Evolutionary conservation across 2,329 filamentous ascomycete genomes (phyloP), one percentile per base, ranked within the genome.

Genomic region (Alternaria longipes): DNA sequence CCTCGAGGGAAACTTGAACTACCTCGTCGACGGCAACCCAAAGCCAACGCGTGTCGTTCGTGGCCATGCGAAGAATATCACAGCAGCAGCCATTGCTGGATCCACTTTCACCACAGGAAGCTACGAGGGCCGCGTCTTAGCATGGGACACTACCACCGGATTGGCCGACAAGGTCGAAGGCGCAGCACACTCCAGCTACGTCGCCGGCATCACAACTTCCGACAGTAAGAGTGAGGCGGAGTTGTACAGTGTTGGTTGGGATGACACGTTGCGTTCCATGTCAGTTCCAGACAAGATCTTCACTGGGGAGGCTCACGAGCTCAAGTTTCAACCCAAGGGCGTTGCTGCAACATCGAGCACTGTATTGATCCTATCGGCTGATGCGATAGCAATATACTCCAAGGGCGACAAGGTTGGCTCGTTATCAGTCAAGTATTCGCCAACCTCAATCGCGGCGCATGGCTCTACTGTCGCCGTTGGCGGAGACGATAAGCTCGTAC

Each of bases 11-110:
- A 92, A 97, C 76, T 87, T 99, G 61, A 96, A 92, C 78, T 99
- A 99, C 79, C 85, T 98, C 44, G 84, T 87, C 11, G 87, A 92
- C 74, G 91, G 91, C 45, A 90, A 85, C 50, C 82, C 86, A 1
- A 86, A 88, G 59, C 92, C 94, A 1, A 84, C 86, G 55, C 89
- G 86, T 67, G 82, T 94, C 14, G 84, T 99, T 1, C 89, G 94
- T 62, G 94, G 95, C 24, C 95, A 99, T 78, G 92, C 94, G 78
- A 97, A 94, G 84, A 91, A 88, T 72, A 91, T 98, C 72, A 98
- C 93, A 1, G 89, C 94, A 5, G 82, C 97, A 38, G 86, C 85
- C 3, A 81, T 85, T 8, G 86, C 84, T 7, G 83, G 81, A 45
- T 84, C 89, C 55, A 91, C 90, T 1, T 80, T 98, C 14, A 94